phyloP scores from a whole-genome alignment of 192 early-diverging fungal genomes.

The Thamnidium elegans region DNA sequence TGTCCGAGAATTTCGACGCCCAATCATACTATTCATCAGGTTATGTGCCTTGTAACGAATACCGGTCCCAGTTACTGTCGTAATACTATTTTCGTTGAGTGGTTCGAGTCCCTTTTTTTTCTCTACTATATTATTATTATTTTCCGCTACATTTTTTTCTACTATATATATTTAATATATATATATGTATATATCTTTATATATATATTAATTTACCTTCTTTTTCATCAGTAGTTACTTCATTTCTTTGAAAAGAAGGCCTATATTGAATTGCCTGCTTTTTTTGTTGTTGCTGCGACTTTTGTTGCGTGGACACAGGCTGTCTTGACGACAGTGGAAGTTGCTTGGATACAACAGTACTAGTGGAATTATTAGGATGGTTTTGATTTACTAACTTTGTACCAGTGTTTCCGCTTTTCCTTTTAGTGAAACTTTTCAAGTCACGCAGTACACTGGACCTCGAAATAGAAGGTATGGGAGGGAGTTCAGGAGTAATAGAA shows the following conservation, averaged over 20 bases:
- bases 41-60: conserved; percentile 8
- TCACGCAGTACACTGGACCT: conserved; percentile 10
- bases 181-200: background rate
- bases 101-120: background rate
- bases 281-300: background rate
- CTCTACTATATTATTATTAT: background rate
- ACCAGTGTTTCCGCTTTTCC: conserved; percentile 1
- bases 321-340: no score
- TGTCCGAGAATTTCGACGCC: conserved; percentile 5
- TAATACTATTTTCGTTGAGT: background rate
- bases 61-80: background rate
- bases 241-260: background rate
- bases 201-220: background rate
- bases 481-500: conserved; percentile 4
- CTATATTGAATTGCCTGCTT: background rate
- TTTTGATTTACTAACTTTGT: background rate
- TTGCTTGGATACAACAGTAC: no score
- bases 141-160: background rate
- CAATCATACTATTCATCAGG: conserved; percentile 12
- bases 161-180: background rate
- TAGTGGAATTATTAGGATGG: background rate
- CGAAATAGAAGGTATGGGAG: conserved; percentile 12
- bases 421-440: conserved; percentile 9
- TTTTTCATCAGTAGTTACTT: background rate
- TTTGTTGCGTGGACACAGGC: background rate